phyloP scores from a whole-genome alignment of 345 rosid genomes.

The Eutrema japonicum region DNA sequence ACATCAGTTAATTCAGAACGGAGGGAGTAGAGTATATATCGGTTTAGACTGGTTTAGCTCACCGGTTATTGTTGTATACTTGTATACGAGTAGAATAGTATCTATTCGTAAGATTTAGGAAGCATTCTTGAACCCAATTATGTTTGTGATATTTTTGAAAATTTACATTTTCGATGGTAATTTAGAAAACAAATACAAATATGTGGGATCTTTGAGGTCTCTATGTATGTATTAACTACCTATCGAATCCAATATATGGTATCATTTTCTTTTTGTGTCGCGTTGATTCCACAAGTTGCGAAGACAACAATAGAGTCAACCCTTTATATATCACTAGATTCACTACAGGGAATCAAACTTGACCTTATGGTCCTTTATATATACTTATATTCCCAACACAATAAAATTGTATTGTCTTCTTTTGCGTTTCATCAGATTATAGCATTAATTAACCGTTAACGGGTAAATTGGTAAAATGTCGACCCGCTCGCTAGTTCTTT shows the following conservation, averaged over 20 bases:
- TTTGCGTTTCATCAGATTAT: not conserved
- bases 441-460: not conserved
- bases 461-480: not conserved
- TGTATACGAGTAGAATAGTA: too few species aligned
- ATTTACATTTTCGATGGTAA: not conserved
- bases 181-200: not conserved
- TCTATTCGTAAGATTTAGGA: too few species aligned
- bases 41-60: too few species aligned
- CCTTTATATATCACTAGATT: not conserved
- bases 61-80: too few species aligned
- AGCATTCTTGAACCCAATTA: too few species aligned
- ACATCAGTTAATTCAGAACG: too few species aligned
- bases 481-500: not conserved
- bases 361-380: slow-evolving; percentile 36
- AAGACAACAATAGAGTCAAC: slow-evolving; percentile 37
- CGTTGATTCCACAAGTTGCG: slow-evolving; percentile 32
- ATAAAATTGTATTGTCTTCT: slow-evolving; percentile 1
- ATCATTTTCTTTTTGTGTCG: not conserved
- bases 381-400: slow-evolving; percentile 36
- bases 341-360: slow-evolving; percentile 29
- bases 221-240: not conserved
- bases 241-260: not conserved
- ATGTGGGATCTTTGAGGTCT: too few species aligned
- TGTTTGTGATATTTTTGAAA: too few species aligned
- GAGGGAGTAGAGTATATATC: too few species aligned